Conservation (phyloP, 208 protist species). For the Trypanosoma grayi region DNA sequence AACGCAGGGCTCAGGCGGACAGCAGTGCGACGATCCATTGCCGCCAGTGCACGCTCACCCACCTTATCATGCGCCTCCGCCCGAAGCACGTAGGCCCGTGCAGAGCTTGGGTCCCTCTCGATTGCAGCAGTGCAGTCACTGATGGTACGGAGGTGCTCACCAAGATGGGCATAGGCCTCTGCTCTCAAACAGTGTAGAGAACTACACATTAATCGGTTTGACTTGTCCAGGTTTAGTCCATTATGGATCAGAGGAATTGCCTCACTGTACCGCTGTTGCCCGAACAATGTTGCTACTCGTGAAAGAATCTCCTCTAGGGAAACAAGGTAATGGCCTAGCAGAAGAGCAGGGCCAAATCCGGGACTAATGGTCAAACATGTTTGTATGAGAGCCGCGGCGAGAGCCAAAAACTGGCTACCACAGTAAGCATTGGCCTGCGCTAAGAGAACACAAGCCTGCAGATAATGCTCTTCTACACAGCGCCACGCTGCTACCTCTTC, state of each 20-base stretch:
- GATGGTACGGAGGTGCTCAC: constrained; percentile 40
- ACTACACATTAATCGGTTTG: constrained; percentile 37
- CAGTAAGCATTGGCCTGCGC: constrained; percentile 79
- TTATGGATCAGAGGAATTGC: constrained; percentile 37
- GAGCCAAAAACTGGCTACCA: constrained; percentile 64
- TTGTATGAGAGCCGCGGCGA: constrained; percentile 64
- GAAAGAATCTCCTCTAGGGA: constrained; percentile 54
- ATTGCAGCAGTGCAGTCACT: constrained; percentile 64
- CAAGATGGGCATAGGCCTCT: constrained; percentile 37
- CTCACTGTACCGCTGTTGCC: constrained; percentile 23
- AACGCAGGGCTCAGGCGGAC: constrained; percentile 30
- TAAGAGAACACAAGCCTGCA: constrained; percentile 58
- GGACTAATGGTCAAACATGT: constrained; percentile 57
- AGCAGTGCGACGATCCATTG: constrained; percentile 44
- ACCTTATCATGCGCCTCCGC: constrained; percentile 36
- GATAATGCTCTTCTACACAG: constrained; percentile 55
- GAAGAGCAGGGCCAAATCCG: constrained; percentile 49
- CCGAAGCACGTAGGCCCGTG: constrained; percentile 54
- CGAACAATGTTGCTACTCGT: constrained; percentile 26
- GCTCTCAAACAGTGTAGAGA: constrained; percentile 46
- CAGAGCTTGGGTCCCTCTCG: constrained; percentile 31
- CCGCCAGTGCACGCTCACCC: constrained; percentile 33
- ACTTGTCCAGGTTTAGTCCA: constrained; percentile 53
- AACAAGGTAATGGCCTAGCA: constrained; percentile 68
- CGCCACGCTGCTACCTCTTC: constrained; percentile 45